These are phyloP conservation scores for Heracleum sosnowskyi DNA, from an alignment of 129 eudicot genomes.

Conservation along the genomic window DNA sequence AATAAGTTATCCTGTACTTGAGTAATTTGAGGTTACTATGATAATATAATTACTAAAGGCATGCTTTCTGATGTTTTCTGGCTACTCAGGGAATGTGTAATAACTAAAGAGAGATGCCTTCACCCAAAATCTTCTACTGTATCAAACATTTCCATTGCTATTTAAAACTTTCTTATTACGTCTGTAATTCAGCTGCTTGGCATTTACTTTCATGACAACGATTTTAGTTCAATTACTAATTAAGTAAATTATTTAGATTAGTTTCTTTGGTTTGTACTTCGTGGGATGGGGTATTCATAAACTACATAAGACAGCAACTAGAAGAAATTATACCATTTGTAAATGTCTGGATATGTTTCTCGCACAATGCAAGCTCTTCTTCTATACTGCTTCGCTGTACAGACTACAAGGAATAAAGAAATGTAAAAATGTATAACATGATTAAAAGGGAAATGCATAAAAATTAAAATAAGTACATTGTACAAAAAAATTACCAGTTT, in stretches of 20 bases:
- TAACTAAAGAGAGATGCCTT: background rate
- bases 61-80: background rate
- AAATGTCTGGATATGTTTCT: conserved; percentile 19
- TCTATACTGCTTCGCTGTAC: conserved; percentile 19
- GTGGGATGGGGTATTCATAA: background rate
- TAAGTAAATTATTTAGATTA: background rate
- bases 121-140: background rate
- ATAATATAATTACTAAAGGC: background rate
- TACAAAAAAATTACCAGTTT: conserved; percentile 21
- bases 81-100: background rate
- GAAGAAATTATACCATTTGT: conserved; percentile 13
- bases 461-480: background rate
- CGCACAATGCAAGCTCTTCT: conserved; percentile 33
- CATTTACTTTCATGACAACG: background rate
- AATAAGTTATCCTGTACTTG: background rate
- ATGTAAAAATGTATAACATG: background rate
- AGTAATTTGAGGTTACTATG: background rate
- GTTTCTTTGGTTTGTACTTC: background rate
- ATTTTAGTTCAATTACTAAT: background rate
- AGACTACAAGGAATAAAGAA: conserved; percentile 16
- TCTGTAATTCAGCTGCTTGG: background rate
- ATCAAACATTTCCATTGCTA: background rate
- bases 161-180: background rate
- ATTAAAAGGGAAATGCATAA: background rate
- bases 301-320: background rate